phyloP scores from a whole-genome alignment of 2,329 filamentous ascomycete genomes.

The Ceratocystis smalleyi region DNA sequence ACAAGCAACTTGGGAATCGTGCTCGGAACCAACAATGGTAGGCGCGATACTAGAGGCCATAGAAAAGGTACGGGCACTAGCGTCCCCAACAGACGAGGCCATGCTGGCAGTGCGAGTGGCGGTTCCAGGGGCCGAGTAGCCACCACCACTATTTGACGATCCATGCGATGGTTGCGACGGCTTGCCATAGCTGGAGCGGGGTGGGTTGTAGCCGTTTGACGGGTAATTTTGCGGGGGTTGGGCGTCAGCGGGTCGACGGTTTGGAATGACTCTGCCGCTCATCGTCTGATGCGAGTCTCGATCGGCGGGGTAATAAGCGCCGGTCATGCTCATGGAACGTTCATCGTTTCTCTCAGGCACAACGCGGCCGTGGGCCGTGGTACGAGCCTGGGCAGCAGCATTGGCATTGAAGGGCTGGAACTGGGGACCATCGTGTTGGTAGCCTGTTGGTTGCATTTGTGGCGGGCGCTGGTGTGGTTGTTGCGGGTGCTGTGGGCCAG shows the following conservation, averaged over 20 bases:
- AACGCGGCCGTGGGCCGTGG: slow-evolving; percentile 78
- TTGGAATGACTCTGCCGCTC: slow-evolving; percentile 82
- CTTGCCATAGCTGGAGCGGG: slow-evolving; percentile 25
- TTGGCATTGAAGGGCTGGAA: slow-evolving; percentile 14
- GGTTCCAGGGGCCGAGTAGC: slow-evolving; percentile 34
- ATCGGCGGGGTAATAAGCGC: slow-evolving; percentile 52
- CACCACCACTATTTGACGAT: slow-evolving; percentile 23
- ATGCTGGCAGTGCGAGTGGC: slow-evolving; percentile 47
- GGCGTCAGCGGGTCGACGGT: slow-evolving; percentile 36
- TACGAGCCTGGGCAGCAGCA: slow-evolving; percentile 40
- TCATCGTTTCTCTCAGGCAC: slow-evolving; percentile 88
- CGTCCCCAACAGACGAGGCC: slow-evolving; percentile 36
- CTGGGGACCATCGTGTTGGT: slow-evolving; percentile 7
- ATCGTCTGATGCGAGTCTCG: slow-evolving; percentile 76
- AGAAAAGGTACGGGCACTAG: slow-evolving; percentile 59
- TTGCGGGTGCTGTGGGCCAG: slow-evolving; percentile 28
- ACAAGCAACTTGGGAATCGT: slow-evolving; percentile 37
- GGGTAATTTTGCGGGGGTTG: slow-evolving; percentile 16
- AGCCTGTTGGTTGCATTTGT: slow-evolving; percentile 24
- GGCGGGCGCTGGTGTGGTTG: slow-evolving; percentile 37
- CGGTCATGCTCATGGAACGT: slow-evolving; percentile 89
- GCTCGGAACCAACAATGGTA: slow-evolving; percentile 51
- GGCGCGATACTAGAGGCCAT: slow-evolving; percentile 74
- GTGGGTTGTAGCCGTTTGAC: slow-evolving; percentile 12
- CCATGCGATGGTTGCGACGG: slow-evolving; percentile 20